These are phyloP conservation scores for Stemphylium lycopersici DNA, from an alignment of 2,329 filamentous ascomycete species.

Conservation along the genomic window DNA sequence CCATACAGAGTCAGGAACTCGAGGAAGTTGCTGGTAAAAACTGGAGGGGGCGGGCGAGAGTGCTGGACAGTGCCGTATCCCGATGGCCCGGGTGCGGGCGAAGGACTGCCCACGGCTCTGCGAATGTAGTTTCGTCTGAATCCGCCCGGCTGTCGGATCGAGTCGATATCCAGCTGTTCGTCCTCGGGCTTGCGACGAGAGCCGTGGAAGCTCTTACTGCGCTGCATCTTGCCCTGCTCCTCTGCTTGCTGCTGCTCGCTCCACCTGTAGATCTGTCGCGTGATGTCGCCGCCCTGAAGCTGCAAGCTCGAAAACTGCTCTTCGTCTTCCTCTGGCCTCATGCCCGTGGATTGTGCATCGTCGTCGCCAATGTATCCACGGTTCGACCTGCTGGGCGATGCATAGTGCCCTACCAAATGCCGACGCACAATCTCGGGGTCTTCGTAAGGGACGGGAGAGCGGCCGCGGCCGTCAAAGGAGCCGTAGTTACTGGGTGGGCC, in stretches of 20 bases:
- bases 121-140: conserved; percentile 91
- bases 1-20: conserved; percentile 96
- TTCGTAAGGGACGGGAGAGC: conserved; percentile 70
- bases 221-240: conserved; percentile 65
- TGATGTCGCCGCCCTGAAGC: conserved; percentile 93
- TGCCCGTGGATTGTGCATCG: conserved; percentile 43
- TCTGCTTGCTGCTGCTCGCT: conserved; percentile 83
- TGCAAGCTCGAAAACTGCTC: conserved; percentile 93
- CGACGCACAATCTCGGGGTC: conserved; percentile 90
- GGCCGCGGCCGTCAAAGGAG: conserved; percentile 74
- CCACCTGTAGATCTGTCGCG: conserved; percentile 94
- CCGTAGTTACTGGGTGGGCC: conserved; percentile 77
- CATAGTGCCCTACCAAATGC: conserved; percentile 71
- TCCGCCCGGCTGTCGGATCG: conserved; percentile 91
- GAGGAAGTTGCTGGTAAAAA: conserved; percentile 87
- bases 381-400: conserved; percentile 45
- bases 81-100: conserved; percentile 53
- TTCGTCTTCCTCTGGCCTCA: conserved; percentile 52
- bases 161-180: conserved; percentile 82
- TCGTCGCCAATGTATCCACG: conserved; percentile 33
- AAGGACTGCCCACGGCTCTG: conserved; percentile 71
- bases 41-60: conserved; percentile 31
- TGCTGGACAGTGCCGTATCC: conserved; percentile 47
- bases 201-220: conserved; percentile 87
- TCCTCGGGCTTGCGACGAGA: conserved; percentile 78